phyloP scores from a whole-genome alignment of 345 rosid species.

The Moricandia arvensis region DNA sequence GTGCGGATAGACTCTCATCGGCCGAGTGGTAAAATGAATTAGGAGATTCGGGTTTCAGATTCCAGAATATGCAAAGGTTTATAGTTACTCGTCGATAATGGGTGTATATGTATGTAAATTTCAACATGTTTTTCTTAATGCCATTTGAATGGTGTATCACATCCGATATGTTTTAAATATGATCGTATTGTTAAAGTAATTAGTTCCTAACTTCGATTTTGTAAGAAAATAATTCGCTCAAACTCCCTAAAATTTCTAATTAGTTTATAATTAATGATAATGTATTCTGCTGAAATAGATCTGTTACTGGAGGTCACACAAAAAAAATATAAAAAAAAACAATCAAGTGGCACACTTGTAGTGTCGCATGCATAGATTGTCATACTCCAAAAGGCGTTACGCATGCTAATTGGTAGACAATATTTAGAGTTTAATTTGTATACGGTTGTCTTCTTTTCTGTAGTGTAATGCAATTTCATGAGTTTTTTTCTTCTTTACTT shows the following conservation, averaged over 20 bases:
- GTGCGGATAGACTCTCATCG: not conserved
- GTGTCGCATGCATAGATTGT: too few species aligned
- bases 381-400: too few species aligned
- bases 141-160: not conserved
- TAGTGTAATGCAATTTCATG: not conserved
- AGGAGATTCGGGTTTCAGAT: not conserved
- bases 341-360: not conserved
- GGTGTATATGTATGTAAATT: not conserved
- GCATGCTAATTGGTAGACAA: not conserved
- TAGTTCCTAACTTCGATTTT: not conserved
- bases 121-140: not conserved
- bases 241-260: not conserved
- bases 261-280: not conserved
- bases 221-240: not conserved
- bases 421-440: not conserved
- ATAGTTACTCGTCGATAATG: not conserved
- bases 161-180: not conserved
- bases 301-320: not conserved
- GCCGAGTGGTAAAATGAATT: not conserved
- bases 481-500: not conserved
- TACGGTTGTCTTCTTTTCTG: not conserved
- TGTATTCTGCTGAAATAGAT: not conserved
- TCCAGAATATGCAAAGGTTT: constrained; percentile 2
- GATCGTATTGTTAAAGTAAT: not conserved
- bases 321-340: too few species aligned